Base-by-base conservation (phyloP, 208 protist species). In the Trypanosomatidae sp. region DNA sequence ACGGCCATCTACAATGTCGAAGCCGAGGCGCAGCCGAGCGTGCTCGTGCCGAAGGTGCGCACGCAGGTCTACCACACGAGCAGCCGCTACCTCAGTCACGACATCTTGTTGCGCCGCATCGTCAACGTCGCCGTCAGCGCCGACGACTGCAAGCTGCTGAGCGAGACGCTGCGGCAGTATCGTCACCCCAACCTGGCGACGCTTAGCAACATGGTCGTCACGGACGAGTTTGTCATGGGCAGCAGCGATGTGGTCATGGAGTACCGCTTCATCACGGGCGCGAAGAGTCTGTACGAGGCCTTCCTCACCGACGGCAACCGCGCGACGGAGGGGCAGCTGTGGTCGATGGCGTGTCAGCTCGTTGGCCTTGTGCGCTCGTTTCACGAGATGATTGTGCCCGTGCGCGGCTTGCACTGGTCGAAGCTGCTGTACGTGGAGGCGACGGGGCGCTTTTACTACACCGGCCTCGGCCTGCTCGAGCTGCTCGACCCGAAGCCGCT, bases 1-100 rank as follows among this genome's bases (percentile, higher is more conserved):
- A 84, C 72, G n/a, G 86, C 83, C 43, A 84, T 92, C 46, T 87
- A 81, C 68, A 92, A 92, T 53, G 52, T 92, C 23, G 77, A 92
- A 56, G 38, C 67, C 28, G 70, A 79, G 49, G 46, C 71, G 21
- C 68, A 60, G 33, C 56, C 64, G 28, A 80, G 69, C 37, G 45
- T 63, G 48, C 66, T 82, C 49, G 56, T 73, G 43, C 56, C 67
- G n/a, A 75, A 80, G 48, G 32, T 83, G 43, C 61, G 53, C 45
- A 84, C 67, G 46, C 76, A 86, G 48, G 56, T 75, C 15, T 89
- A 86, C 51, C 79, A 86, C 35, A 88, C 76, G n/a, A 77, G 61
- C 23, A 60, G 56, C 13, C 75, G 76, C 13, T 78, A 76, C 57
- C 68, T 68, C 28, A 76, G 79, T 28, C 87, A 84, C 50, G 61